Conservation (phyloP, 1,284 basidiomycete genomes). For the Tilletia indica region DNA sequence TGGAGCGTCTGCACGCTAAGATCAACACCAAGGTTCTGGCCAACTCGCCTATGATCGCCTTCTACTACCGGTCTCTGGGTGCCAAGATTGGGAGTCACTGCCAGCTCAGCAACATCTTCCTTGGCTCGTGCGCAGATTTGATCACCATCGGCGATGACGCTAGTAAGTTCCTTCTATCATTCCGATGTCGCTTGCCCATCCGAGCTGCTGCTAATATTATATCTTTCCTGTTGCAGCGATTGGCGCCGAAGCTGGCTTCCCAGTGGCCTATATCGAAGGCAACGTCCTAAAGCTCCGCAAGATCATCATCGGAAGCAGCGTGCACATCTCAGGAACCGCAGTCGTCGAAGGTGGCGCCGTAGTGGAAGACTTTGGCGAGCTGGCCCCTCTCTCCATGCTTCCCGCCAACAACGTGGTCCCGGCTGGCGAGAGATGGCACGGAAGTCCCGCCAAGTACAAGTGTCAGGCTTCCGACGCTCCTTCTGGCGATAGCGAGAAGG, state of each 20-base stretch:
- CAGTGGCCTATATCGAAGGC: conserved; percentile 8
- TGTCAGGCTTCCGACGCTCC: too few species aligned
- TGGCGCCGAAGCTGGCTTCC: neutral
- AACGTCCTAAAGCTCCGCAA: conserved; percentile 20
- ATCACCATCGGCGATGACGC: conserved; percentile 23
- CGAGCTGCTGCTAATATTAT: too few species aligned
- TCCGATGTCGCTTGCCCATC: conserved; percentile 1
- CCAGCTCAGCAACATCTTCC: conserved; percentile 9
- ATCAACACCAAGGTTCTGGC: neutral
- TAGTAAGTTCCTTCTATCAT: too few species aligned
- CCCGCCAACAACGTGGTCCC: conserved; percentile 17
- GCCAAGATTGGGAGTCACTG: conserved; percentile 15
- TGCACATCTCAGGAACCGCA: conserved; percentile 10
- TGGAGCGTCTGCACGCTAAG: conserved; percentile 11
- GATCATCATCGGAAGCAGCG: conserved; percentile 15
- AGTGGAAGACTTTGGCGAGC: conserved; percentile 18
- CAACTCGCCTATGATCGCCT: neutral
- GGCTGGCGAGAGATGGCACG: conserved; percentile 20
- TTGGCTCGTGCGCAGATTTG: conserved; percentile 15
- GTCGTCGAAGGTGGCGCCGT: conserved; percentile 21
- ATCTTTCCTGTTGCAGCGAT: conserved; percentile 2
- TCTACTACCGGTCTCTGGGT: conserved; percentile 14
- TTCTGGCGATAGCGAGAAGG: neutral
- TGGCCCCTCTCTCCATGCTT: conserved; percentile 18
- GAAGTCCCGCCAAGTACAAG: conserved; percentile 19